phyloP scores from a whole-genome alignment of 2,329 filamentous ascomycete genomes.

The Stagonosporopsis vannaccii region DNA sequence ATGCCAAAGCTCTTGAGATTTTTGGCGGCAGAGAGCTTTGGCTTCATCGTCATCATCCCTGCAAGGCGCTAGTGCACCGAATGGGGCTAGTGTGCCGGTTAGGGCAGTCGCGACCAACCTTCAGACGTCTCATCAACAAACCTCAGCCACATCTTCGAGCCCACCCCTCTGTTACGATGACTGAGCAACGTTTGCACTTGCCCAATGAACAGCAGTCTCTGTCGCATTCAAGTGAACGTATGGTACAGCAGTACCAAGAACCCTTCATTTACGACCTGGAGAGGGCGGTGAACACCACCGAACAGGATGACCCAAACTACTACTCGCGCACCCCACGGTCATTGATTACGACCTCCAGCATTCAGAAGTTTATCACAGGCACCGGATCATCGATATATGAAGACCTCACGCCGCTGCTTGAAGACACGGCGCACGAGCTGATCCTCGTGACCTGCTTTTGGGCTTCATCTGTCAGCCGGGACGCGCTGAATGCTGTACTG shows the following conservation, averaged over 20 bases:
- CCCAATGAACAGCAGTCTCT: neutral
- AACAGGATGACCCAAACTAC: constrained; percentile 50
- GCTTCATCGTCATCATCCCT: constrained; percentile 17
- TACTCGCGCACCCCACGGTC: constrained; percentile 45
- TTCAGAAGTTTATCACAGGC: constrained; percentile 52
- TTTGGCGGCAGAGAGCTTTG: constrained; percentile 36
- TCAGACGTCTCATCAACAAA: constrained; percentile 32
- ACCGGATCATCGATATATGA: constrained; percentile 55
- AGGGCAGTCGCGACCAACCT: constrained; percentile 17
- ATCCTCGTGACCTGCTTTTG: constrained; percentile 86
- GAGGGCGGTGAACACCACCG: constrained; percentile 28
- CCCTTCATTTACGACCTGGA: constrained; percentile 41
- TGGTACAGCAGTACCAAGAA: constrained; percentile 20
- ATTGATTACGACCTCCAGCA: constrained; percentile 44
- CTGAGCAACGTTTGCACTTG: neutral
- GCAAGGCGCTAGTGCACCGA: constrained; percentile 2
- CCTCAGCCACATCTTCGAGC: neutral
- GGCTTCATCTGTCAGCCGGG: constrained; percentile 70
- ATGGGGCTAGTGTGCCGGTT: neutral
- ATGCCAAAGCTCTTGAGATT: constrained; percentile 32
- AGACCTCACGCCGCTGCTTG: constrained; percentile 60
- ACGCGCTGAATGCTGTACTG: constrained; percentile 65
- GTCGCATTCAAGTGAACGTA: neutral
- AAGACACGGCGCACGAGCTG: constrained; percentile 67
- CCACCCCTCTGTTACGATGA: neutral